phyloP scores from a whole-genome alignment of 306 rosid genomes.

The Quercus cerris region DNA sequence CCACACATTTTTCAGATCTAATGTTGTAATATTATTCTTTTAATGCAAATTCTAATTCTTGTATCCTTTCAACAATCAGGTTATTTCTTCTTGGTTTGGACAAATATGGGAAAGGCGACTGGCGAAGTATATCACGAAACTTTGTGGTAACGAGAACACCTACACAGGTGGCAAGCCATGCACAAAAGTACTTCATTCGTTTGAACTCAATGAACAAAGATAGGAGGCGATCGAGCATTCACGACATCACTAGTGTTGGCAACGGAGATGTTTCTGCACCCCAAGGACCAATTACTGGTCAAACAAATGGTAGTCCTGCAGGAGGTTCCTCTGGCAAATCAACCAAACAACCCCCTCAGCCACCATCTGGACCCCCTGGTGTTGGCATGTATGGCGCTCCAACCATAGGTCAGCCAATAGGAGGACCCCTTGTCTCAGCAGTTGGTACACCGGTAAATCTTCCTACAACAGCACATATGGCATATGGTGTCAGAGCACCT shows the following conservation, averaged over 20 bases:
- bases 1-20: background rate
- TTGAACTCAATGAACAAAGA: constrained; percentile 95
- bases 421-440: constrained; percentile 83
- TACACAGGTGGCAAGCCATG: constrained; percentile 97
- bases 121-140: constrained; percentile 97
- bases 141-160: constrained; percentile 95
- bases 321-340: constrained; percentile 51
- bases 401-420: constrained; percentile 86
- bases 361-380: constrained; percentile 50
- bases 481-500: constrained; percentile 72
- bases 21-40: background rate
- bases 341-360: constrained; percentile 47
- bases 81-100: constrained; percentile 92
- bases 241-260: constrained; percentile 83
- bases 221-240: constrained; percentile 95
- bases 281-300: constrained; percentile 89
- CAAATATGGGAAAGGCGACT: constrained; percentile 95
- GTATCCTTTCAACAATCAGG: constrained; percentile 36
- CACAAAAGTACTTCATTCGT: constrained; percentile 94
- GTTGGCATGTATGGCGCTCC: constrained; percentile 71
- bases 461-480: constrained; percentile 59
- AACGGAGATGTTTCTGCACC: constrained; percentile 64
- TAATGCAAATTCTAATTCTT: background rate
- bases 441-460: constrained; percentile 90
- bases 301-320: constrained; percentile 55